Evolutionary conservation across 2,329 filamentous ascomycete species (phyloP), one percentile per base, ranked within the genome.

Genomic region (Chrysosporium queenslandicum): DNA sequence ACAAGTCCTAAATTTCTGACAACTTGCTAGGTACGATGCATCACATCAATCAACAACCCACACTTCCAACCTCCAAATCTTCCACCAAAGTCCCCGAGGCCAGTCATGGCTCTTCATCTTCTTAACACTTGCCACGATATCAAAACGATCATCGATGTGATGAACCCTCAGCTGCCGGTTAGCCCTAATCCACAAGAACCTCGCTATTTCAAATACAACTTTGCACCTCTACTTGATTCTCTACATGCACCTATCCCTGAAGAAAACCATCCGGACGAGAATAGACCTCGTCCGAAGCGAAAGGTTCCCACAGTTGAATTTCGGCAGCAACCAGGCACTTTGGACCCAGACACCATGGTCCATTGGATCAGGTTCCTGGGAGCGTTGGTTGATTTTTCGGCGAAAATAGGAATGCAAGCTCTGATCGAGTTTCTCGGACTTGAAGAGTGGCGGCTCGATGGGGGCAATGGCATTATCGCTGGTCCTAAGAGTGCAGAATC

Each of bases 271-370:
- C 32, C 18, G 37, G 14, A n/a, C 16, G 25, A 43, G 6, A 55
- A 46, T 3, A 11, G 34, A 25, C 16, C n/a, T 21, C 20, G 5
- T 27, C 40, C 47, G 6, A 56, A 52, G 46, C 47, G 51, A 45
- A 57, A 55, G 48, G 34, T 14, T 21, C 55, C 55, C 12, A 57
- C 55, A 2, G 29, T 58, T 18, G 53, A 57, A 43, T 58, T 58
- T 45, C 52, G 53, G 16, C 53, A 56, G 16, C 53, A 52, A 21
- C 37, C 41, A 23, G 54, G 52, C 8, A 55, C 55, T 14, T 12
- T 57, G 12, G 55, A 58, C 25, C 52, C 52, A 20, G 55, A 57
- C 23, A 54, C 50, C 6, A 52, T 58, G 46, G 39, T 56, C 9
- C 52, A 56, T 32, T 59, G 54, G 56, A 32, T 58, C 32, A 56